phyloP scores from a whole-genome alignment of 1,284 basidiomycete genomes.

The Sphagnurus paluster region DNA sequence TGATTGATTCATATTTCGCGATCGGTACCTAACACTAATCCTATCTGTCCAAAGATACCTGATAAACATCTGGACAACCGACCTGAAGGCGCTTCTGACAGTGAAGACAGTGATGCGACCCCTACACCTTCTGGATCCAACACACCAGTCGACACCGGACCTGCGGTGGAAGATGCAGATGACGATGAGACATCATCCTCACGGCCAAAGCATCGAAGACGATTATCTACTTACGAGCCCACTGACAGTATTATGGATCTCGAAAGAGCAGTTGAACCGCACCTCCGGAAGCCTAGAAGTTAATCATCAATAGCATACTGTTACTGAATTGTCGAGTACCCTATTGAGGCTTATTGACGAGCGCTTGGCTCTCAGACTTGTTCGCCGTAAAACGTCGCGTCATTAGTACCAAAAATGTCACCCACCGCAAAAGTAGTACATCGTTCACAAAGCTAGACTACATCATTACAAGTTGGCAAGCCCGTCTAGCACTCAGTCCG shows the following conservation, averaged over 20 bases:
- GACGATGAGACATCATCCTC: slow-evolving; percentile 10
- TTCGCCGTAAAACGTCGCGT: too few species aligned
- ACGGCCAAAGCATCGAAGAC: slow-evolving; percentile 20
- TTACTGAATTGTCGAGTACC: too few species aligned
- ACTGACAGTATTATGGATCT: slow-evolving; percentile 36
- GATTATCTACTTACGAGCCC: slow-evolving; percentile 48
- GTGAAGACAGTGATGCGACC: slow-evolving; percentile 1
- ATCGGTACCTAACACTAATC: background rate
- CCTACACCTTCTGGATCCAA: slow-evolving; percentile 9
- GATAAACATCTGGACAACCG: slow-evolving; percentile 53
- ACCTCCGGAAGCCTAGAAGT: background rate
- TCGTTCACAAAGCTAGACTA: too few species aligned
- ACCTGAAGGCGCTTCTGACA: slow-evolving; percentile 6
- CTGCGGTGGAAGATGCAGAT: slow-evolving; percentile 14
- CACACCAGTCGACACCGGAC: slow-evolving; percentile 2
- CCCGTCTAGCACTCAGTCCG: background rate
- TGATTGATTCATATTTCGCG: background rate
- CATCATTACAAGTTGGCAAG: background rate
- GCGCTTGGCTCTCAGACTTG: too few species aligned
- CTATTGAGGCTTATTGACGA: too few species aligned
- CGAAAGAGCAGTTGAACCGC: slow-evolving; percentile 30
- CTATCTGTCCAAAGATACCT: slow-evolving; percentile 48
- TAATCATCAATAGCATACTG: too few species aligned
- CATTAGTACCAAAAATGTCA: too few species aligned
- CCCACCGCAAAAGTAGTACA: too few species aligned